Base-by-base conservation (phyloP, 2,329 filamentous ascomycete genomes). In the Venturia effusa region DNA sequence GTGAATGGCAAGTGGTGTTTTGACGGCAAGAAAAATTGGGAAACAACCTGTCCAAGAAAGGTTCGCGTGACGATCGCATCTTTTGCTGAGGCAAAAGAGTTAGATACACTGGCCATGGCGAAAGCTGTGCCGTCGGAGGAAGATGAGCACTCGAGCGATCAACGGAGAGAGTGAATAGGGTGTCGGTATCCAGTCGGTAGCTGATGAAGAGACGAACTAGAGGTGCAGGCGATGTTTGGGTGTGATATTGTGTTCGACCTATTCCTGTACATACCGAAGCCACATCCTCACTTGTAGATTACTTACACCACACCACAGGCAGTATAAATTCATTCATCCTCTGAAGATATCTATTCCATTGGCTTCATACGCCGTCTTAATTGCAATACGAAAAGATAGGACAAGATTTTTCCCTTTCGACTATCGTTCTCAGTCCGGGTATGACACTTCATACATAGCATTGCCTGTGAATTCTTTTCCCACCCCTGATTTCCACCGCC, bases 1-100 rank as follows among this genome's bases (percentile, higher is more conserved):
- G 51, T 57, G 15, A 57, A 57, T n/a, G 51, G 51, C 27, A 57
- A 57, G 19, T 57, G 51, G 51, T 57, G 51, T 19, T 57, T 57
- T 34, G 51, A 57, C 27, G 51, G 51, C 15, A 57, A 24, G 30
- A 57, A n/a, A 13, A 34, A 57, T 34, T 57, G 51, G 51, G 51
- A 57, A 22, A 34, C 17, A 19, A 32, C 51, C 17, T 32, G 15
- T 1, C 19, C 15, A 17, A 57, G 51, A n/a, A 34, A 57, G 15
- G 51, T 57, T 32, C 27, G 51, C 27, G 27, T 57, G 27, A 57
- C 51, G 0, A 57, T 57, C 34, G 51, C 51, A 34, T 57, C 51
- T 4, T 57, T 57, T 34, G 30, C 27, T 15, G 51, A 57, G 51
- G 51, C 51, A 34, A 57, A 57, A 17, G 51, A 32, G 27, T 7